Base-by-base conservation (phyloP, 345 rosid genomes). In the Linum lewisii region DNA sequence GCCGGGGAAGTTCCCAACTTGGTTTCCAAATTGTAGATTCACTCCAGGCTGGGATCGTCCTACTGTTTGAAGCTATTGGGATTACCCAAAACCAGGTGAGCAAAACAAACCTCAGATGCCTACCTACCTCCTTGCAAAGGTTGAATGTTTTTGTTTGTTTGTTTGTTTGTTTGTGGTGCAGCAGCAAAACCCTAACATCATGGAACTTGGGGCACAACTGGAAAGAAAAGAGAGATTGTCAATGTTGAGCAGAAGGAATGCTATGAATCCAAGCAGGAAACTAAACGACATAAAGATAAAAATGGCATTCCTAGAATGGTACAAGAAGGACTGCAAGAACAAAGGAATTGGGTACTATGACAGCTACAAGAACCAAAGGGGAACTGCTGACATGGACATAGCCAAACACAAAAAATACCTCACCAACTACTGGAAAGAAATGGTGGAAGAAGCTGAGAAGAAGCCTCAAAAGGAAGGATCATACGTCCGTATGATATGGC, bases 321-420 rank as follows among this genome's bases (percentile, higher is more conserved):
- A 83, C 75, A 87, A 83, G 74, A 90, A 80, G 69, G 8, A 0
- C 13, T 50, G 70, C 59, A 78, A 54, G 78, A 16, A 6, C 10
- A 21, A 4, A n/a, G 32, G 55, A 9, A 62, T 19, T 2, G 84
- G 88, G 36, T 90, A 81, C 82, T 90, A 90, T 49, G 91, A 87
- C 56, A 57, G 76, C 37, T 82, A 67, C 64, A 83, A 73, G 81
- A 70, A 50, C 44, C 59, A 15, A 21, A 2, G 6, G 0, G 14
- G 0, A 9, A 0, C 0, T 0, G 9, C 21, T 0, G 76, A 77
- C 26, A 32, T 6, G n/a, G 25, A 53, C 0, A 34, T 69, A 0
- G 51, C 37, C 24, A 38, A 9, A 61, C n/a, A 19, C 9, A 81
- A 64, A 60, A 73, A 13, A 65, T 23, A 19, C 57, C 77, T 87